phyloP scores from a whole-genome alignment of 2,329 filamentous ascomycete genomes.

The Colletotrichum liaoningense region DNA sequence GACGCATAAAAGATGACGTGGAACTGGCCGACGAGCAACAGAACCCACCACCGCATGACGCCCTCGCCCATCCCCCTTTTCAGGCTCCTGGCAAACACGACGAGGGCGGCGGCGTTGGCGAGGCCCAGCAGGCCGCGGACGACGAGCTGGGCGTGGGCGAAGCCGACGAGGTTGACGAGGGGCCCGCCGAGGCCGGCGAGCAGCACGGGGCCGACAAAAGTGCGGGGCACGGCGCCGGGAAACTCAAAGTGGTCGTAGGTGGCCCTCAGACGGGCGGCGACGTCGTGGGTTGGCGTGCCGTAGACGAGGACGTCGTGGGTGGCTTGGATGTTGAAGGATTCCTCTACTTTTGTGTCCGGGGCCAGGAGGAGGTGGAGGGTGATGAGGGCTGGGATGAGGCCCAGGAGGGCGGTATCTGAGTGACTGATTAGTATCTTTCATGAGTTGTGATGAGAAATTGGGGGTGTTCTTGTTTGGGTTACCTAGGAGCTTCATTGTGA shows the following conservation, averaged over 20 bases:
- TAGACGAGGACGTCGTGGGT: constrained; percentile 89
- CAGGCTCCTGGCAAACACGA: constrained; percentile 74
- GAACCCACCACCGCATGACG: constrained; percentile 81
- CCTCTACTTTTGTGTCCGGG: constrained; percentile 97
- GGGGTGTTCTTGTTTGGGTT: neutral
- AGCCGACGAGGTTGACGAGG: constrained; percentile 66
- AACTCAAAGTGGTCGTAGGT: constrained; percentile 93
- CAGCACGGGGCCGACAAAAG: constrained; percentile 84
- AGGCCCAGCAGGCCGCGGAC: constrained; percentile 83
- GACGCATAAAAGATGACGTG: constrained; percentile 94
- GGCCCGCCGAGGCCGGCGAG: constrained; percentile 81
- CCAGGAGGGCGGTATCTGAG: constrained; percentile 60
- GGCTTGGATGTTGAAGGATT: constrained; percentile 98
- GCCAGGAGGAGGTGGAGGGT: constrained; percentile 77
- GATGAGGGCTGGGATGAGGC: constrained; percentile 72
- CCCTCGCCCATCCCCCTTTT: constrained; percentile 74
- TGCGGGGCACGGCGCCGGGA: constrained; percentile 90
- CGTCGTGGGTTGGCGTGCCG: constrained; percentile 74
- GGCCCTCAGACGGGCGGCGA: constrained; percentile 63
- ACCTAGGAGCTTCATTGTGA: constrained; percentile 41
- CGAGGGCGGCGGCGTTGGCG: constrained; percentile 77
- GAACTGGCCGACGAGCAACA: constrained; percentile 87
- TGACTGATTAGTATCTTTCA: constrained; percentile 16
- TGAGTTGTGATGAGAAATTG: neutral
- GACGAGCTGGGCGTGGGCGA: constrained; percentile 67